These are phyloP conservation scores for Nemania diffusa DNA, from an alignment of 2,329 filamentous ascomycete genomes.

Conservation along the genomic window DNA sequence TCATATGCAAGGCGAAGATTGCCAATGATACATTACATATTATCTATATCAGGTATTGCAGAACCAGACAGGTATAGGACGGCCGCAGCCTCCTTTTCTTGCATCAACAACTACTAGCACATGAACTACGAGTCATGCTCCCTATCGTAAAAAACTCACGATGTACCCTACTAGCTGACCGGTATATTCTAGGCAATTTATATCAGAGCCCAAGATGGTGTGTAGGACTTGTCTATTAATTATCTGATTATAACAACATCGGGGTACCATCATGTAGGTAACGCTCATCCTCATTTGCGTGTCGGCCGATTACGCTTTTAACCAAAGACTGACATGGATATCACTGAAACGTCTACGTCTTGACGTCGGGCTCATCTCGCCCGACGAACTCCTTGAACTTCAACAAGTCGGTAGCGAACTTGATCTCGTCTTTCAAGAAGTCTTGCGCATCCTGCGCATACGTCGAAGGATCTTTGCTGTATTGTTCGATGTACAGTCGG, in stretches of 20 bases:
- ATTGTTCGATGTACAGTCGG: slow-evolving; percentile 95
- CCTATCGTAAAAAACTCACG: too few relatives aligned
- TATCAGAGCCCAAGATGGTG: too few relatives aligned
- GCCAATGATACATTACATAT: too few relatives aligned
- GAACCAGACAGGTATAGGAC: too few relatives aligned
- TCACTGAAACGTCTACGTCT: slow-evolving; percentile 72
- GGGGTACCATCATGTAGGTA: slow-evolving; percentile 11
- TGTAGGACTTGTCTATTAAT: slow-evolving; percentile 24
- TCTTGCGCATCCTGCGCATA: slow-evolving; percentile 89
- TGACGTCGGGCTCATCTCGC: slow-evolving; percentile 93
- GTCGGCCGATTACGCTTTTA: slow-evolving; percentile 6
- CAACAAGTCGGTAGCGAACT: slow-evolving; percentile 83
- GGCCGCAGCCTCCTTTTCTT: too few relatives aligned
- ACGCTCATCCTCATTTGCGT: slow-evolving; percentile 28
- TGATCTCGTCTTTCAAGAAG: slow-evolving; percentile 90
- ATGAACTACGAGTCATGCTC: too few relatives aligned
- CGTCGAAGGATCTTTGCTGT: slow-evolving; percentile 82
- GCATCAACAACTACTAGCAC: too few relatives aligned
- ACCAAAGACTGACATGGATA: background rate
- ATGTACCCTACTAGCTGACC: too few relatives aligned
- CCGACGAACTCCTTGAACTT: slow-evolving; percentile 95
- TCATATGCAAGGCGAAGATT: too few relatives aligned
- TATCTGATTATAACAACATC: slow-evolving; percentile 17
- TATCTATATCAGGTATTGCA: too few relatives aligned
- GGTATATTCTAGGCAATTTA: too few relatives aligned